Evolutionary conservation across 805 yeast species (phyloP), one percentile per base, ranked within the genome.

Genomic region (Zygoascus bituminiphila): DNA sequence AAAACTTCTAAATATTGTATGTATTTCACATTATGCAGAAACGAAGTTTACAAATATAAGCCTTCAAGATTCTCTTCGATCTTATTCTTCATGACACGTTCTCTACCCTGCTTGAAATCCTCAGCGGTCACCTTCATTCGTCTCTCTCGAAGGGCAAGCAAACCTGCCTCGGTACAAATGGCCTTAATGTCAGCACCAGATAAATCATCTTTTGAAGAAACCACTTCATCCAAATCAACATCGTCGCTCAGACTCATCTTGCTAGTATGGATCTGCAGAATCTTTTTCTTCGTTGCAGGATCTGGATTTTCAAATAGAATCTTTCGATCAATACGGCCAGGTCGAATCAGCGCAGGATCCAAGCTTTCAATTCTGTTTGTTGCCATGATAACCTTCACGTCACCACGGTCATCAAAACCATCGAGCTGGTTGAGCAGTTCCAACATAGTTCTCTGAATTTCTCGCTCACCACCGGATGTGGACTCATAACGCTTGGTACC

Each of bases 141-240:
- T 68, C 98, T 82, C 67, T 91, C 98, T 68, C 98, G 82, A 63
- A 91, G 74, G 1, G 98, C 98, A 62, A 88, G 77, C 70, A 91
- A 75, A 49, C 98, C 98, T 1, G 98, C 97, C 66, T 91, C 98
- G 1, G 98, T 89, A 66, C 97, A 88, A 54, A 91, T 88, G 49
- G 97, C 98, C 71, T 91, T 91, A 57, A 91, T 93, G 67, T 91
- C 98, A 3, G 98, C 98, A 52, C 98, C 98, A 8, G 96, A 86
- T 54, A 93, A 74, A 50, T 93, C 98, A 65, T 91, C 96, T 75
- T 89, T 91, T 29, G 91, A 74, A 50, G 82, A 83, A 38, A 91
- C 94, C 57, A 91, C 77, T 61, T 85, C 94, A 56, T 88, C 96
- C 53, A 89, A 75, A 57, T 87, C 87, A 46, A 89, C 95, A 58